Conservation (phyloP, 2,329 filamentous ascomycete genomes). For the Aspergillus texensis region DNA sequence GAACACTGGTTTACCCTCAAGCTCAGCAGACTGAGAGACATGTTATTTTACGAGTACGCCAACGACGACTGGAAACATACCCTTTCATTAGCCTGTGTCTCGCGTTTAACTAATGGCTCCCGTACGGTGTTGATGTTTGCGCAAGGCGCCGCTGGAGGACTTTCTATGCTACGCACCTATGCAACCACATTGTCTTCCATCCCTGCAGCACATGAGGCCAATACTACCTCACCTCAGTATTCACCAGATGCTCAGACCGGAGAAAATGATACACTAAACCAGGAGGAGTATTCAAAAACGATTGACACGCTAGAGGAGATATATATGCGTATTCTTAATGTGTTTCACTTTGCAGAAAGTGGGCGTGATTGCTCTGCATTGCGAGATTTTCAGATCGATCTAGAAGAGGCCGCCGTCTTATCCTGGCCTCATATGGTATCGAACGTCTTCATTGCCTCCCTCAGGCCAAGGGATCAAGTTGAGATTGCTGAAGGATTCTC, state of each 20-base stretch:
- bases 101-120: background rate
- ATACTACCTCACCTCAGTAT: background rate
- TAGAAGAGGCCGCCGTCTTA: conserved; percentile 22
- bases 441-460: conserved; percentile 14
- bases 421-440: conserved; percentile 21
- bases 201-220: too few species aligned
- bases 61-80: conserved; percentile 22
- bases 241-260: background rate
- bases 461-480: conserved; percentile 1
- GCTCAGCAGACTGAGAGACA: conserved; percentile 13
- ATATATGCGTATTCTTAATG: conserved; percentile 20
- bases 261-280: background rate
- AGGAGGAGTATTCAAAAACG: background rate
- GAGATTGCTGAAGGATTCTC: conserved; percentile 4
- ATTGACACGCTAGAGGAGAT: conserved; percentile 6
- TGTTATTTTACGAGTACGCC: conserved; percentile 14
- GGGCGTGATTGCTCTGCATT: conserved; percentile 2
- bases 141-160: background rate
- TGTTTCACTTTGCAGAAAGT: conserved; percentile 14
- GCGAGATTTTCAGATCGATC: conserved; percentile 18
- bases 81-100: background rate
- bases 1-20: conserved; percentile 19
- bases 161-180: background rate
- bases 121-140: background rate
- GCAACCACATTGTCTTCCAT: background rate